Base-by-base conservation (phyloP, 257 asterid species). In the Mentha longifolia region DNA sequence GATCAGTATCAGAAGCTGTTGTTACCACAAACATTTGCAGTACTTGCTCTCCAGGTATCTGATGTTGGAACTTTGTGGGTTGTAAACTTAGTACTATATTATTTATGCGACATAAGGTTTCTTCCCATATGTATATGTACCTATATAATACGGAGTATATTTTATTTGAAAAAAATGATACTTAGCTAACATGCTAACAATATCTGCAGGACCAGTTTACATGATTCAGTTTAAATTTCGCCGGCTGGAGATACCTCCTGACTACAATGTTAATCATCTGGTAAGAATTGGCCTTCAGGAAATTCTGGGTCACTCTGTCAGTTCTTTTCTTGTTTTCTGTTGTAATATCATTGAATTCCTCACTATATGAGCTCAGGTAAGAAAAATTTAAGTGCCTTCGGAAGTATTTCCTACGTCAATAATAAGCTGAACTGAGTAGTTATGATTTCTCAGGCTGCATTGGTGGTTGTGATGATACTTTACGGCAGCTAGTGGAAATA, bases 161-260 rank as follows among this genome's bases (percentile, higher is more conserved):
- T 59, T 66, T 66, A 56, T 76, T 68, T 28, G 20, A n/a, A n/a
- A 66, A 46, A 61, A 66, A 65, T 60, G 41, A 67, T 68, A 49
- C n/a, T 67, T 62, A 74, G 61, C 72, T 74, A 76, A 39, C 72
- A 65, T 56, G 39, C 43, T 54, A 69, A 56, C 43, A 28, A 71
- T 31, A 52, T 77, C 30, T 65, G 39, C 91, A 94, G 98, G 96
- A 55, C 99, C 96, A 11, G 77, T 94, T 71, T 81, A 84, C 78
- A 81, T 80, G 97, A 89, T 94, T 79, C 96, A 88, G 72, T 91
- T 94, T 63, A 94, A 86, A 77, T 94, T 94, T 76, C 96, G 97
- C n/a, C 95, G 82, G 76, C 88, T 81, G 77, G 97, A 91, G 81
- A 94, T 94, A 85, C 99, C 99, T 54, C 97, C 97, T 51, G 59